Conservation (phyloP, 352 stramenopile species). For the Globisporangium alternatum region DNA sequence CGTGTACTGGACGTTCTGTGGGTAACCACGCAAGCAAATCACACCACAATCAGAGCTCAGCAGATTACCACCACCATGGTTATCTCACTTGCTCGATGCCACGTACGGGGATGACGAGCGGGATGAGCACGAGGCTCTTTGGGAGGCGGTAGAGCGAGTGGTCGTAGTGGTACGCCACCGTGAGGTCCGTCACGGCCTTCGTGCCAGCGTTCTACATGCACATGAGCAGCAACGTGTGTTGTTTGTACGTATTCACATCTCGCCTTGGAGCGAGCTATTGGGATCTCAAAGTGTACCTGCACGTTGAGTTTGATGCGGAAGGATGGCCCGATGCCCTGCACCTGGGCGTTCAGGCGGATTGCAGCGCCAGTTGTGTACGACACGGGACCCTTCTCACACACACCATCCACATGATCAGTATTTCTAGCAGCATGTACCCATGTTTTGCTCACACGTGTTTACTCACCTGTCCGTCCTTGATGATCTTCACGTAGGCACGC, state of each 20-base stretch:
- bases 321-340: slow-evolving; percentile 74
- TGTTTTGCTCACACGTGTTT: not conserved
- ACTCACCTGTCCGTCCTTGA: slow-evolving; percentile 80
- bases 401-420: not conserved
- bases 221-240: not conserved
- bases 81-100: not conserved
- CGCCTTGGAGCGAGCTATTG: not conserved
- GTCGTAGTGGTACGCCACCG: slow-evolving; percentile 76
- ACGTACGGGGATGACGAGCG: slow-evolving; percentile 68
- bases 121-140: slow-evolving; percentile 64
- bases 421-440: not conserved
- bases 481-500: slow-evolving; percentile 88
- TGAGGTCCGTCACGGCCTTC: slow-evolving; percentile 63
- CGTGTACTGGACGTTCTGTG: slow-evolving; percentile 68
- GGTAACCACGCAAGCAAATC: not conserved
- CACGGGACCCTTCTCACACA: slow-evolving; percentile 43
- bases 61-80: not conserved
- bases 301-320: slow-evolving; percentile 86
- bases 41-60: slow-evolving; percentile 1
- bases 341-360: slow-evolving; percentile 80
- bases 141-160: slow-evolving; percentile 64
- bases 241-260: not conserved
- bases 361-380: slow-evolving; percentile 66
- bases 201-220: slow-evolving; percentile 53
- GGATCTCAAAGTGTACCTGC: slow-evolving; percentile 31